These are phyloP conservation scores for Stephania japonica DNA, from an alignment of 164 flowering plant species.

Conservation along the genomic window DNA sequence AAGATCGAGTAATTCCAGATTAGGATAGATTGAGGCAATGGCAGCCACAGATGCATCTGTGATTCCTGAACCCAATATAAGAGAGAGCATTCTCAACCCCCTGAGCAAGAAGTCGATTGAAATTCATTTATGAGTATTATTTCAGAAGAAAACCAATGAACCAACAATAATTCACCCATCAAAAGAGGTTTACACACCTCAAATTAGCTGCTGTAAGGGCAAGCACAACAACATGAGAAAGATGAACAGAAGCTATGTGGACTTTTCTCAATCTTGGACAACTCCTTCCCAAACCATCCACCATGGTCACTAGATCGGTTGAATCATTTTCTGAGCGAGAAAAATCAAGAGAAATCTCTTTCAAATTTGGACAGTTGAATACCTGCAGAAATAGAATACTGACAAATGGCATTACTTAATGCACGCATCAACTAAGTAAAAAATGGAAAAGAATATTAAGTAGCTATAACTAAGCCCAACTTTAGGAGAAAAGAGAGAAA, in stretches of 20 bases:
- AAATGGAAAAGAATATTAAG: background rate
- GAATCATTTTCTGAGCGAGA: slow-evolving; percentile 66
- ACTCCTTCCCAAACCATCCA: slow-evolving; percentile 65
- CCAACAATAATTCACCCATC: background rate
- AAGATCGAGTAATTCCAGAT: slow-evolving; percentile 79
- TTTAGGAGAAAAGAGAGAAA: background rate
- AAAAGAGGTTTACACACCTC: slow-evolving; percentile 43
- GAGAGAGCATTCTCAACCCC: slow-evolving; percentile 86
- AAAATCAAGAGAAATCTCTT: slow-evolving; percentile 80
- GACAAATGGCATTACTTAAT: background rate
- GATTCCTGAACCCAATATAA: slow-evolving; percentile 84
- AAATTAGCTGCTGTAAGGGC: slow-evolving; percentile 79
- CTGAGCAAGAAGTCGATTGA: slow-evolving; percentile 30
- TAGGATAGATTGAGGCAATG: slow-evolving; percentile 71
- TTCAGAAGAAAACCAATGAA: background rate
- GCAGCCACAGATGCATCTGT: slow-evolving; percentile 99
- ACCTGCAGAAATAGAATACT: slow-evolving; percentile 33
- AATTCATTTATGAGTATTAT: slow-evolving; percentile 3
- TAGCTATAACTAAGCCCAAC: background rate
- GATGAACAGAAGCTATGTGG: slow-evolving; percentile 72
- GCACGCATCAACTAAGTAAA: background rate
- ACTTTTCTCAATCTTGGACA: slow-evolving; percentile 76
- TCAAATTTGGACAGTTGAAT: slow-evolving; percentile 79
- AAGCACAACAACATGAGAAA: slow-evolving; percentile 77
- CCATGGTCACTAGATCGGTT: slow-evolving; percentile 64